A percentile compares a stretch with the other conserved stretches of the same genome.
Conservation (phyloP, 2,329 filamentous ascomycete species). For the Grosmannia serpens region DNA sequence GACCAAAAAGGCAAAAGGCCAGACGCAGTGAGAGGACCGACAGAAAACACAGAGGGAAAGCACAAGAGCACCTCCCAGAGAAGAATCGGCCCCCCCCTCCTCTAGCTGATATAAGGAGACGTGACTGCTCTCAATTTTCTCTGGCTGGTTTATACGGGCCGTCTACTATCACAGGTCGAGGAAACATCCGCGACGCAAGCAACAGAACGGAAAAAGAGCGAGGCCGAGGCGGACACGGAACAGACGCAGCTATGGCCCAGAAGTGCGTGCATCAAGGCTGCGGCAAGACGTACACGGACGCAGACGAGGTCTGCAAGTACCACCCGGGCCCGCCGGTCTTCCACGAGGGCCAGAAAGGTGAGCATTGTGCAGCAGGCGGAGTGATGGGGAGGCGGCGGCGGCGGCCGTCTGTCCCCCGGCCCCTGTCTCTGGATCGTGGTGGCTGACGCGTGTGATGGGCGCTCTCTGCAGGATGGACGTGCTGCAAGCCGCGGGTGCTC, state of each 20-base stretch:
- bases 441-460: not conserved
- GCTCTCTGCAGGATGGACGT: slow-evolving; percentile 71
- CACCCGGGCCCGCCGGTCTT: slow-evolving; percentile 91
- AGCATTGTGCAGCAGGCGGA: not conserved
- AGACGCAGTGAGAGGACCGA: not conserved
- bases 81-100: no score
- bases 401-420: no score
- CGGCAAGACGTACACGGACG: slow-evolving; percentile 74
- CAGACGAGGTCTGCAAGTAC: slow-evolving; percentile 76
- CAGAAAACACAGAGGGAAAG: not conserved
- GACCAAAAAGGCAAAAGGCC: not conserved
- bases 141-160: no score
- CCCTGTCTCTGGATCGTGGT: no score
- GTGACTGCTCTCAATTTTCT: no score
- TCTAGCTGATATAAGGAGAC: no score
- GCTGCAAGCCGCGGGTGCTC: slow-evolving; percentile 91
- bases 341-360: slow-evolving; percentile 98
- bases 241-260: slow-evolving; percentile 42
- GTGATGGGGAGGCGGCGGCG: no score
- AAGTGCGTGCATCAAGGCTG: slow-evolving; percentile 98
- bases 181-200: not conserved
- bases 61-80: no score
- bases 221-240: not conserved
- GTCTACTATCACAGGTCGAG: no score
- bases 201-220: not conserved